These are phyloP conservation scores for Liquidambar formosana DNA, from an alignment of 164 flowering plant species.

Conservation along the genomic window DNA sequence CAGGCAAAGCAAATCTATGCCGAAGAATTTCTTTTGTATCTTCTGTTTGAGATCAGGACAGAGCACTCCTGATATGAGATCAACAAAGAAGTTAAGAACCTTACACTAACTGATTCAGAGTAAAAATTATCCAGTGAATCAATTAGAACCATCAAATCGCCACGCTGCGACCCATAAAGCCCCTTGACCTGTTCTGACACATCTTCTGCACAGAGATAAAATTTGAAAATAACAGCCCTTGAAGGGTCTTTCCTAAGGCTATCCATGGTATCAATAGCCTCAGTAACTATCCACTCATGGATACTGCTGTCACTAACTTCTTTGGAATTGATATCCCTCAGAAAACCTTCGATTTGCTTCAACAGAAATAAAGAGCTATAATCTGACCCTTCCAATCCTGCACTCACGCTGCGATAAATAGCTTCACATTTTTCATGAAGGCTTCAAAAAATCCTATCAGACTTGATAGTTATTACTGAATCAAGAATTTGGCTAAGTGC, in stretches of 20 bases:
- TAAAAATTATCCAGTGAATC: conserved; percentile 65
- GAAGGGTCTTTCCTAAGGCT: conserved; percentile 63
- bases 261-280: conserved; percentile 55
- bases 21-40: conserved; percentile 61
- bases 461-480: conserved; percentile 62
- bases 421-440: conserved; percentile 66
- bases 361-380: conserved; percentile 46
- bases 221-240: conserved; percentile 46
- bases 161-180: conserved; percentile 49
- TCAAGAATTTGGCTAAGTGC: conserved; percentile 56
- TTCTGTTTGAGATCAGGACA: conserved; percentile 53
- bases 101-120: conserved; percentile 68
- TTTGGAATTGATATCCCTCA: conserved; percentile 42
- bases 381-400: conserved; percentile 39
- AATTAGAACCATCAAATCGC: conserved; percentile 71
- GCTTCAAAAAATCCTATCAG: conserved; percentile 61
- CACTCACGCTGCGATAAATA: conserved; percentile 46
- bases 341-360: conserved; percentile 66
- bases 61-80: conserved; percentile 63
- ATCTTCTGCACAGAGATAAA: conserved; percentile 57
- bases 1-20: conserved; percentile 52
- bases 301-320: conserved; percentile 38
- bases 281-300: conserved; percentile 53
- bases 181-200: conserved; percentile 39
- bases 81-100: conserved; percentile 75